phyloP scores from a whole-genome alignment of 257 asterid species.

The Jaltomata sinuosa region DNA sequence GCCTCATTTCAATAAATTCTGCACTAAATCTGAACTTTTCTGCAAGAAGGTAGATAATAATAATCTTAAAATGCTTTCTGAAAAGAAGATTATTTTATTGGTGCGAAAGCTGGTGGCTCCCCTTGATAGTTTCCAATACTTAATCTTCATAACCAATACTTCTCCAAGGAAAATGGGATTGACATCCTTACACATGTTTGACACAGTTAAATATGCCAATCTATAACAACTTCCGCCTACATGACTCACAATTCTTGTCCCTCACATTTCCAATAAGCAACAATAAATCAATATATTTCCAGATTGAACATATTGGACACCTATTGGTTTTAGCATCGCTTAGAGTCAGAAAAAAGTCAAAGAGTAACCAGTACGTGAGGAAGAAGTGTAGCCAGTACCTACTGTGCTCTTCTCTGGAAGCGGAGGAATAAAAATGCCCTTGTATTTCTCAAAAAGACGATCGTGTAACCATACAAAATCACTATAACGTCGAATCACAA shows the following conservation, averaged over 20 bases:
- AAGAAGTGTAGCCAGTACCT: conserved; percentile 40
- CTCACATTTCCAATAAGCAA: neutral
- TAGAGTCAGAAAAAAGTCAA: neutral
- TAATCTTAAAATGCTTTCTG: conserved; percentile 2
- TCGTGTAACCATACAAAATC: conserved; percentile 96
- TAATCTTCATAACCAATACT: neutral
- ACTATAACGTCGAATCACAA: conserved; percentile 88
- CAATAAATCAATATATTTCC: neutral
- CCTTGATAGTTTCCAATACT: neutral
- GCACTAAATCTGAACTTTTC: conserved; percentile 93
- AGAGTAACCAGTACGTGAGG: neutral
- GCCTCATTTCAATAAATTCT: conserved; percentile 95
- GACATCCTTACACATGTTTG: neutral
- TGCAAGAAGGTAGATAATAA: conserved; percentile 25
- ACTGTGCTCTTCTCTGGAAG: conserved; percentile 99
- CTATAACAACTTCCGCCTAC: neutral
- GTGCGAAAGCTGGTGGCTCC: neutral
- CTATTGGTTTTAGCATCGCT: neutral
- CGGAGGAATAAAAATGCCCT: conserved; percentile 96
- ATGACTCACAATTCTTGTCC: neutral
- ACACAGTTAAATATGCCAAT: neutral
- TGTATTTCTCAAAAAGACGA: conserved; percentile 83
- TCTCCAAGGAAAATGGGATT: neutral
- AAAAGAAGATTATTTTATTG: neutral
- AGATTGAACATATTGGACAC: neutral